A percentile compares a stretch with the other conserved stretches of the same genome.
Conservation (phyloP, 495 filamentous ascomycete genomes). For the Penicillium verhagenii region DNA sequence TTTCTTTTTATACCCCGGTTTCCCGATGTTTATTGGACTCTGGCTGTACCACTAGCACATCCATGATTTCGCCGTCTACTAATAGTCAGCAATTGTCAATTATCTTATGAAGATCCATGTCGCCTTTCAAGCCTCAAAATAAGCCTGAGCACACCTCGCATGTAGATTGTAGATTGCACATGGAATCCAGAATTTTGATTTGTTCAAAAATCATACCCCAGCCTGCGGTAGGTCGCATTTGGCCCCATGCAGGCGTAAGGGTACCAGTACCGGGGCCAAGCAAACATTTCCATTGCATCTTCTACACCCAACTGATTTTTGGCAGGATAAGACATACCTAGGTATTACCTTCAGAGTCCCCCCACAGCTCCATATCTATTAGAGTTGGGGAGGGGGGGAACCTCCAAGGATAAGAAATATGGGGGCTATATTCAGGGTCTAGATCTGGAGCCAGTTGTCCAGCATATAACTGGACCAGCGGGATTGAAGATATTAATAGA, state of each 20-base stretch:
- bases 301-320: not conserved
- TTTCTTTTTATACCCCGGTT: conserved; percentile 33
- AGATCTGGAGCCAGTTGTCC: not conserved
- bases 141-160: not conserved
- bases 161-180: not conserved
- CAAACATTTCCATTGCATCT: conserved; percentile 5
- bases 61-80: conserved; percentile 17
- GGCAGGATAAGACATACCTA: not conserved
- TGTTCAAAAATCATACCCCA: conserved; percentile 1
- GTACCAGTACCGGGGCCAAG: conserved; percentile 3
- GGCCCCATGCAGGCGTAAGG: conserved; percentile 6
- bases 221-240: not conserved
- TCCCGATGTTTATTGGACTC: conserved; percentile 35
- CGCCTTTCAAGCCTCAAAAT: not conserved
- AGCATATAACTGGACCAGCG: not conserved
- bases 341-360: not conserved
- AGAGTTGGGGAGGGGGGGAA: too few relatives aligned
- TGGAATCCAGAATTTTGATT: not conserved
- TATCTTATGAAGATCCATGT: conserved; percentile 5
- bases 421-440: not conserved
- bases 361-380: too few relatives aligned
- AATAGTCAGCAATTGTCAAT: conserved; percentile 21
- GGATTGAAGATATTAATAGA: not conserved
- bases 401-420: not conserved
- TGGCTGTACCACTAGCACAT: conserved; percentile 39